These are phyloP conservation scores for Acmispon strigosus DNA, from an alignment of 306 rosid species.

Conservation along the genomic window DNA sequence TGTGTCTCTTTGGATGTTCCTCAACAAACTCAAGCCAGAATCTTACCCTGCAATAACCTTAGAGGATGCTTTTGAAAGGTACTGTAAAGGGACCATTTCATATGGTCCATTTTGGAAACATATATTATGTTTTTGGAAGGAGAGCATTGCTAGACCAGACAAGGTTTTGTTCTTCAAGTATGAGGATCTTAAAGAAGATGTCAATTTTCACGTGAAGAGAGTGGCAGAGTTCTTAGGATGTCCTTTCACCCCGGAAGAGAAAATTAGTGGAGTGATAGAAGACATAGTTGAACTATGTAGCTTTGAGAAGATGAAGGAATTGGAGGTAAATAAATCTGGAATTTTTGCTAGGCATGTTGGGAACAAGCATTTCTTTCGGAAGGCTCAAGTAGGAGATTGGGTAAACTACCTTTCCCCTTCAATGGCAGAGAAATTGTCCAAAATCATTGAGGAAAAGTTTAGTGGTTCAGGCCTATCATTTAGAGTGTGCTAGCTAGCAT, in stretches of 20 bases:
- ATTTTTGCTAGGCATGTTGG: conserved; percentile 21
- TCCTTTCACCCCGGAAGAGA: conserved; percentile 43
- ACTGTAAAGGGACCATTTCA: conserved; percentile 35
- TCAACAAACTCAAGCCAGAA: conserved; percentile 4
- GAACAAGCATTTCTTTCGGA: conserved; percentile 43
- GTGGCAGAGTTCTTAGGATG: conserved; percentile 35
- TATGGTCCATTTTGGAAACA: conserved; percentile 53
- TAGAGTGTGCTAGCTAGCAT: neutral
- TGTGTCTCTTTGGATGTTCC: conserved; percentile 38
- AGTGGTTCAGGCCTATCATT: conserved; percentile 28
- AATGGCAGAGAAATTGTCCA: conserved; percentile 39
- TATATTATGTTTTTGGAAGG: conserved; percentile 51
- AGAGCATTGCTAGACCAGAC: conserved; percentile 36
- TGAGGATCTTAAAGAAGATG: no score
- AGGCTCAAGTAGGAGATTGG: conserved; percentile 57
- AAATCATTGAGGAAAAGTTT: conserved; percentile 35
- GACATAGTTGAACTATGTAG: conserved; percentile 36
- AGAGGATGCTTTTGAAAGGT: conserved; percentile 46
- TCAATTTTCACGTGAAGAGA: no score
- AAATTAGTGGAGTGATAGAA: conserved; percentile 31
- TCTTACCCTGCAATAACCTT: neutral
- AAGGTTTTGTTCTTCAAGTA: conserved; percentile 51
- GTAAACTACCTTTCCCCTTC: conserved; percentile 39
- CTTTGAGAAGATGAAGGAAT: conserved; percentile 39
- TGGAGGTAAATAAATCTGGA: conserved; percentile 40